phyloP scores from a whole-genome alignment of 805 yeast genomes.

The Hanseniaspora mollemarum region DNA sequence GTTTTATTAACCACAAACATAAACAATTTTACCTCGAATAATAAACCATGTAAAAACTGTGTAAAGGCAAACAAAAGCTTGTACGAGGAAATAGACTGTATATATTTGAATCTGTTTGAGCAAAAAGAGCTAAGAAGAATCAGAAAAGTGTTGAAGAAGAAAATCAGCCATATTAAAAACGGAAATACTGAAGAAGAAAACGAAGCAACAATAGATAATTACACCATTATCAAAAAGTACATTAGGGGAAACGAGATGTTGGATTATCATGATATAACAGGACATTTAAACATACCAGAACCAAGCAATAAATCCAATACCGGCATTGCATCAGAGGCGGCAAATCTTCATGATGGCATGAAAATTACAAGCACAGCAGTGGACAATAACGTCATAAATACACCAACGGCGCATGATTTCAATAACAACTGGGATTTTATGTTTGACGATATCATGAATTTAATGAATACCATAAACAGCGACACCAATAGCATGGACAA shows the following conservation, averaged over 20 bases:
- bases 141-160: constrained; percentile 4
- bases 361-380: neutral
- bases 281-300: neutral
- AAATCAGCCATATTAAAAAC: neutral
- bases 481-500: neutral
- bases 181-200: neutral
- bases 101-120: constrained; percentile 7
- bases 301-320: neutral
- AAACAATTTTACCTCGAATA: neutral
- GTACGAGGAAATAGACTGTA: neutral
- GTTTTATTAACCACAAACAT: constrained; percentile 6
- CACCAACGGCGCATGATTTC: neutral
- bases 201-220: neutral
- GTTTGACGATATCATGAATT: constrained; percentile 6
- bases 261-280: neutral
- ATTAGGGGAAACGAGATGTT: neutral
- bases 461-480: neutral
- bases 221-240: neutral
- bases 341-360: neutral
- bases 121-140: constrained; percentile 11
- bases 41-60: neutral
- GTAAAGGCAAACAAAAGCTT: neutral
- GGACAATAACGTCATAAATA: neutral
- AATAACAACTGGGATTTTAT: constrained; percentile 6
- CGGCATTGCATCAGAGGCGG: too few relatives aligned